These are phyloP conservation scores for Ustulina deusta DNA, from an alignment of 2,329 filamentous ascomycete species.

Conservation along the genomic window DNA sequence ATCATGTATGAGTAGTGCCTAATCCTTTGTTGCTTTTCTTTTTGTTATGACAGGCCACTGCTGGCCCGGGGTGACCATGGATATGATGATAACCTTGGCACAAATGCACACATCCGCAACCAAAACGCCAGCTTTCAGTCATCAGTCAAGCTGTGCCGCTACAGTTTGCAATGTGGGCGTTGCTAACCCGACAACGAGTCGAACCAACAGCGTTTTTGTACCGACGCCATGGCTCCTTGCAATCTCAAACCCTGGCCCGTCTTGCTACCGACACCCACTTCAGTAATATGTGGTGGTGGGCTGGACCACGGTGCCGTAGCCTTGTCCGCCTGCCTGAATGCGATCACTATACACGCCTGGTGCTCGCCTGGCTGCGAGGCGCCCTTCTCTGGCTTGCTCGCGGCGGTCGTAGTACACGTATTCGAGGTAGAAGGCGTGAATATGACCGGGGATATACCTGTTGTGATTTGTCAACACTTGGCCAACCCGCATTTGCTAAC, in stretches of 20 bases:
- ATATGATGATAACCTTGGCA: no score
- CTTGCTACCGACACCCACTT: background rate
- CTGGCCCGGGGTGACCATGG: no score
- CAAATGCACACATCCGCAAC: no score
- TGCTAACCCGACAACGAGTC: no score
- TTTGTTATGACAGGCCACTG: no score
- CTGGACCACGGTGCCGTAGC: slow-evolving; percentile 66
- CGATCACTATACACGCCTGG: slow-evolving; percentile 79
- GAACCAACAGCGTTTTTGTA: no score
- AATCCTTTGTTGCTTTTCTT: no score
- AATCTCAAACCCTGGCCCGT: background rate
- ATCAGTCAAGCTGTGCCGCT: background rate
- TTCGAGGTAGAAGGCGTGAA: slow-evolving; percentile 84
- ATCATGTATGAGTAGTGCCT: no score
- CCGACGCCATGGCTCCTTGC: slow-evolving; percentile 4
- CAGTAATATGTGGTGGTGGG: background rate
- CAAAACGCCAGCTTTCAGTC: background rate
- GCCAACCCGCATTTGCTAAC: slow-evolving; percentile 15
- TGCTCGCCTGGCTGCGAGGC: slow-evolving; percentile 64
- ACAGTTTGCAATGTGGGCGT: no score
- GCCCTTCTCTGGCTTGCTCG: slow-evolving; percentile 71
- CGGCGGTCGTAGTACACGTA: slow-evolving; percentile 85
- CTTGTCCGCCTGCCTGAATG: slow-evolving; percentile 78
- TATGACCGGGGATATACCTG: slow-evolving; percentile 80
- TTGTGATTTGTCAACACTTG: slow-evolving; percentile 16